phyloP scores from a whole-genome alignment of 192 early-diverging fungal species.

The Backusella liffmaniae region DNA sequence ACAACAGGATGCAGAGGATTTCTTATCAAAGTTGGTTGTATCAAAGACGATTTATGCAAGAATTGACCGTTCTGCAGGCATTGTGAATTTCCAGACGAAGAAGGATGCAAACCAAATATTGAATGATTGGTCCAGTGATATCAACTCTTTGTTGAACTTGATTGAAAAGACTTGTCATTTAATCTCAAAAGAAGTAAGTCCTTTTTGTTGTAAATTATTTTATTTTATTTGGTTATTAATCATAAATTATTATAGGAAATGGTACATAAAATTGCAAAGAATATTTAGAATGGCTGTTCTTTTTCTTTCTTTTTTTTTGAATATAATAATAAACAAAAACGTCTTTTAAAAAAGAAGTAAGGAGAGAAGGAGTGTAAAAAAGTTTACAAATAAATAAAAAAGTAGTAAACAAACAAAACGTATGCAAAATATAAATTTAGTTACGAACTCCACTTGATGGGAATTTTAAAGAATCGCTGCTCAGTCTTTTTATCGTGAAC shows the following conservation, averaged over 20 bases:
- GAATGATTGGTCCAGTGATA: slow-evolving; percentile 92
- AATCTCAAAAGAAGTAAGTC: slow-evolving; percentile 72
- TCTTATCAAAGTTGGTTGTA: slow-evolving; percentile 91
- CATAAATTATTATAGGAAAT: slow-evolving; percentile 55
- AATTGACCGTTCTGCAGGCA: slow-evolving; percentile 90
- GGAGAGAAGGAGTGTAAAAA: background rate
- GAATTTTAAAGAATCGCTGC: slow-evolving; percentile 26
- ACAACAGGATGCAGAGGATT: slow-evolving; percentile 81
- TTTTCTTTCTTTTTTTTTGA: background rate
- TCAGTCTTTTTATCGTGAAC: background rate
- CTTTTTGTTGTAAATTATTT: background rate
- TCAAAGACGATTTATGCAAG: slow-evolving; percentile 94
- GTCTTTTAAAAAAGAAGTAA: background rate
- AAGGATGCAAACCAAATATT: slow-evolving; percentile 88
- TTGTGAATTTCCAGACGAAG: slow-evolving; percentile 83
- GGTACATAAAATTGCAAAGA: slow-evolving; percentile 77
- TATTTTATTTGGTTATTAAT: background rate
- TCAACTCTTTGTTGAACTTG: slow-evolving; percentile 83
- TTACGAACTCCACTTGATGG: slow-evolving; percentile 19
- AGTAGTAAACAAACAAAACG: background rate
- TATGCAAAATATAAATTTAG: background rate
- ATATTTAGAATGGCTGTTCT: slow-evolving; percentile 32
- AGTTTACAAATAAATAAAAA: background rate
- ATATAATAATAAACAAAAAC: slow-evolving; percentile 1
- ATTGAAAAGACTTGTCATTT: slow-evolving; percentile 95